Conservation (phyloP, 768 basidiomycete species). For the Tulasnella sp. region DNA sequence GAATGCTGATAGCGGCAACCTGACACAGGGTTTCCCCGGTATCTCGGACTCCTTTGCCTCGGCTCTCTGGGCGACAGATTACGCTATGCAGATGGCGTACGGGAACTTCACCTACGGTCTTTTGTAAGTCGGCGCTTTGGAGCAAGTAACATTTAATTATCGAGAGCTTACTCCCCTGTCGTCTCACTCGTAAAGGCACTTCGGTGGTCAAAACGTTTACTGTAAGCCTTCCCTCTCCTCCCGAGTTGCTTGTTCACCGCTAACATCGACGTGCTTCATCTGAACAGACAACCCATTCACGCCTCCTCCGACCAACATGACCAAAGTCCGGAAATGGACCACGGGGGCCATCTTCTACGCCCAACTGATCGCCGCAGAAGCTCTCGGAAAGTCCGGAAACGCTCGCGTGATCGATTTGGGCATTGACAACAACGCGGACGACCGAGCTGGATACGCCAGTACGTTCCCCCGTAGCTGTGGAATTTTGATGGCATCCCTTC, state of each 20-base stretch:
- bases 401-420: background rate
- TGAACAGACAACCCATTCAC: constrained; percentile 5
- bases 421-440: background rate
- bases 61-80: constrained; percentile 35
- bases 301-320: background rate
- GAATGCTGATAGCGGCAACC: constrained; percentile 33
- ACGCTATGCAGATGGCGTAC: too few relatives aligned
- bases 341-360: background rate
- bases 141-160: too few relatives aligned
- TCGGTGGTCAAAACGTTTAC: too few relatives aligned
- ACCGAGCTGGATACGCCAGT: background rate
- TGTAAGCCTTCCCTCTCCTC: too few relatives aligned
- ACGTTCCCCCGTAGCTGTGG: background rate
- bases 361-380: background rate
- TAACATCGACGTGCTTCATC: too few relatives aligned
- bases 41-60: too few relatives aligned
- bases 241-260: too few relatives aligned
- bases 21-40: constrained; percentile 33
- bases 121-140: background rate
- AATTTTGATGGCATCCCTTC: too few relatives aligned
- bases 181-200: too few relatives aligned
- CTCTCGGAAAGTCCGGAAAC: background rate
- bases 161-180: too few relatives aligned
- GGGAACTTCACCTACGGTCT: too few relatives aligned
- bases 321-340: background rate